Percentiles rank a stretch among this genome's conserved stretches.
Evolutionary conservation across 2,329 filamentous ascomycete species (phyloP).

Genomic region (Penicillium frequentans): DNA sequence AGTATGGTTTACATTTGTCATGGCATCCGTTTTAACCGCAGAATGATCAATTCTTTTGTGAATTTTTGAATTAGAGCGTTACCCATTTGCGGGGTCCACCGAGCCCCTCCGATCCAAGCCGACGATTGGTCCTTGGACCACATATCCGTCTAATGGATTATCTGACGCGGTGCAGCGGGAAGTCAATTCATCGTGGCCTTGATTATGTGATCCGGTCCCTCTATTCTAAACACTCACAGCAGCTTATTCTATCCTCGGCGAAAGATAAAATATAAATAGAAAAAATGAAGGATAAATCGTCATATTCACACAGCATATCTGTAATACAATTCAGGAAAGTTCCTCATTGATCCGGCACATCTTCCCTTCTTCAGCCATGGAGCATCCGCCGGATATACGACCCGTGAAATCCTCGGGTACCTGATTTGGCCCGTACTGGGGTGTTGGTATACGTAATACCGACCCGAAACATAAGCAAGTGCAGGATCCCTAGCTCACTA

Average conservation of each 20-base stretch:
- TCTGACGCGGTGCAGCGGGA: conserved; percentile 7
- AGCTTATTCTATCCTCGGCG: neutral
- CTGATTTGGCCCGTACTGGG: neutral
- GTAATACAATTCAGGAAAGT: neutral
- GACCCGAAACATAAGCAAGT: neutral
- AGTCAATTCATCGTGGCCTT: conserved; percentile 2
- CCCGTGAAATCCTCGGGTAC: conserved; percentile 3
- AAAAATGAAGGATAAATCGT: neutral
- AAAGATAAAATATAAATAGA: neutral
- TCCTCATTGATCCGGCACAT: neutral
- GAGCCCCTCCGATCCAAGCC: conserved; percentile 11
- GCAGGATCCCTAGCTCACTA: neutral
- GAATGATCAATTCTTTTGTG: neutral
- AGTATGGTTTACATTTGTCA: neutral
- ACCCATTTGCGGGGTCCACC: conserved; percentile 22
- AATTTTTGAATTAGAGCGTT: neutral
- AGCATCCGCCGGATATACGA: neutral
- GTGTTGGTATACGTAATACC: neutral
- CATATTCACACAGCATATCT: neutral
- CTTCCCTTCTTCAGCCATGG: neutral
- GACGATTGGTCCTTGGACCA: conserved; percentile 10
- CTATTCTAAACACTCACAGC: neutral
- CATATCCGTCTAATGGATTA: conserved; percentile 3
- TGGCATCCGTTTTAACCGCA: neutral
- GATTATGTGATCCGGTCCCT: neutral